Percentiles rank a stretch among this genome's conserved stretches.
phyloP scores from a whole-genome alignment of 306 rosid genomes.

The Fragaria vesca region DNA sequence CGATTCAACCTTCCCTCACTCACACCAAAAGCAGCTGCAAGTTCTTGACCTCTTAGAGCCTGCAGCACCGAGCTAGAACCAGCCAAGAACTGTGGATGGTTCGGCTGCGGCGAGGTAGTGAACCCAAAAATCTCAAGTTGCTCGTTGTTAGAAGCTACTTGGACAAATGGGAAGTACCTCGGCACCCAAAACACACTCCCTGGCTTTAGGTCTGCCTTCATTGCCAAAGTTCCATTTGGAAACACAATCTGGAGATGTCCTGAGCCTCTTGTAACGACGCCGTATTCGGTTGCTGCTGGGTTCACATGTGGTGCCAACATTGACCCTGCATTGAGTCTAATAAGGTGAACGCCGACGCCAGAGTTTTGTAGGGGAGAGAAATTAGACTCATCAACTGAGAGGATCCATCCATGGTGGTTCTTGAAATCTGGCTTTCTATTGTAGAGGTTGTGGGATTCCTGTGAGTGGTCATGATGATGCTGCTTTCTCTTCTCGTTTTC shows the following conservation, averaged over 20 bases:
- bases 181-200: slow-evolving; percentile 80
- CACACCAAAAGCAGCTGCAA: slow-evolving; percentile 63
- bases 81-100: slow-evolving; percentile 60
- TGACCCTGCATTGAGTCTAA: slow-evolving; percentile 76
- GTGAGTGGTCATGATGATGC: slow-evolving; percentile 19
- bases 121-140: slow-evolving; percentile 17
- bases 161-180: slow-evolving; percentile 66
- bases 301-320: slow-evolving; percentile 91
- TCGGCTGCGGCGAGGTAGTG: not conserved
- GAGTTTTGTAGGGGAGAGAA: slow-evolving; percentile 51
- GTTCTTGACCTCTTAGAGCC: slow-evolving; percentile 57
- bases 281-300: slow-evolving; percentile 80
- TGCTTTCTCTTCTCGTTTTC: slow-evolving; percentile 7
- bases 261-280: slow-evolving; percentile 58
- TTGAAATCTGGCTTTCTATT: slow-evolving; percentile 47
- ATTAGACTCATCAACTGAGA: slow-evolving; percentile 50
- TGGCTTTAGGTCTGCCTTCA: slow-evolving; percentile 47
- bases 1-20: slow-evolving; percentile 35
- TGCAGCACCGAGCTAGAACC: slow-evolving; percentile 58
- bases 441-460: slow-evolving; percentile 51
- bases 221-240: slow-evolving; percentile 73
- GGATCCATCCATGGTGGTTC: slow-evolving; percentile 68
- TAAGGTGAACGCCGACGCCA: slow-evolving; percentile 55
- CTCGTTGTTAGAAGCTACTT: slow-evolving; percentile 56
- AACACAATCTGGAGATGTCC: slow-evolving; percentile 62